A percentile compares a stretch with the other conserved stretches of the same genome.
These are phyloP conservation scores for Marasmius sp. DNA, from an alignment of 1,284 basidiomycete genomes.

Conservation along the genomic window DNA sequence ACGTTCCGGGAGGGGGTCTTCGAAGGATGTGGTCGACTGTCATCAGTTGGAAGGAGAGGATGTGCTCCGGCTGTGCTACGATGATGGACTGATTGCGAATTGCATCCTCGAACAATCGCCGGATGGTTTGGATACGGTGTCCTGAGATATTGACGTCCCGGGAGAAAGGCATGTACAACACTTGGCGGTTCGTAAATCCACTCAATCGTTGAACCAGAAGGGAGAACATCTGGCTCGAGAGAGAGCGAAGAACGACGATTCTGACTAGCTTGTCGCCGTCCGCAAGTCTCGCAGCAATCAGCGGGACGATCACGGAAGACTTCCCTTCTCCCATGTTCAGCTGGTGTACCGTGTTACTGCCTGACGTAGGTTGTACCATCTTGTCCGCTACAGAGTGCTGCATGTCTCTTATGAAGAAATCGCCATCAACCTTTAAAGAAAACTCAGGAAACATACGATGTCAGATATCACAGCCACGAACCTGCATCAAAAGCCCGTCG, in stretches of 20 bases:
- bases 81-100: conserved; percentile 26
- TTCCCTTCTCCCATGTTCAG: conserved; percentile 64
- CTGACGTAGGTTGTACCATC: conserved; percentile 45
- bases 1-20: too few relatives aligned
- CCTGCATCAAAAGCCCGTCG: conserved; percentile 52
- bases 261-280: conserved; percentile 43
- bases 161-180: conserved; percentile 50
- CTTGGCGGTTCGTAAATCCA: conserved; percentile 41
- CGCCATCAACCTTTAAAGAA: conserved; percentile 37
- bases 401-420: conserved; percentile 39
- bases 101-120: conserved; percentile 32
- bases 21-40: conserved; percentile 25
- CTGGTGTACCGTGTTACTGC: conserved; percentile 39
- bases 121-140: conserved; percentile 20
- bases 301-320: conserved; percentile 48
- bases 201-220: conserved; percentile 41
- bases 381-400: conserved; percentile 41
- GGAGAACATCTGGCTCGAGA: conserved; percentile 46
- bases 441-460: not conserved
- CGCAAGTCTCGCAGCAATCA: conserved; percentile 38
- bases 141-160: conserved; percentile 29
- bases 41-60: conserved; percentile 49
- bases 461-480: conserved; percentile 14
- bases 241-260: conserved; percentile 45
- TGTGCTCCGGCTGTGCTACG: conserved; percentile 51